These are phyloP conservation scores for Juncus inflexus DNA, from an alignment of 176 grass and related monocot genomes.

Conservation along the genomic window DNA sequence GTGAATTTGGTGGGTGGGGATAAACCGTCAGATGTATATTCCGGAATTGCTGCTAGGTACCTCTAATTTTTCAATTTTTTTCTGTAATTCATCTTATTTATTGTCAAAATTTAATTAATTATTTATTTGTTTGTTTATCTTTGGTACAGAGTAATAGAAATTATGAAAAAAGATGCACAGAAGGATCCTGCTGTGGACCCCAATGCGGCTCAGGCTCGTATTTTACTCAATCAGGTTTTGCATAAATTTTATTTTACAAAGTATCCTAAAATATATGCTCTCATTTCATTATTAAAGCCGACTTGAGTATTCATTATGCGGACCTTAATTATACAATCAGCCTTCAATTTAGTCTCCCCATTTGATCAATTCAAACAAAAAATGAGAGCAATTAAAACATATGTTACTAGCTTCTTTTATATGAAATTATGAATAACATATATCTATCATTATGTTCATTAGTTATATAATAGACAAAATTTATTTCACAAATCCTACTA, in stretches of 20 bases:
- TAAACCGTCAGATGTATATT: constrained; percentile 97
- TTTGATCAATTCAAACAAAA: no score
- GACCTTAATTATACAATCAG: no score
- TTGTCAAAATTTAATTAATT: constrained; percentile 5
- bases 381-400: no score
- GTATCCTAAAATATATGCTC: no score
- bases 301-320: no score
- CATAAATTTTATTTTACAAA: constrained; percentile 9
- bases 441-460: no score
- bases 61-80: constrained; percentile 16
- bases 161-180: constrained; percentile 77
- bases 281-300: no score
- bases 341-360: no score
- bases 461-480: no score
- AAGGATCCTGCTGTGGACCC: constrained; percentile 57
- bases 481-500: no score
- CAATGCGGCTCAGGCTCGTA: constrained; percentile 55
- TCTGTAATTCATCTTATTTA: constrained; percentile 20
- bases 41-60: constrained; percentile 93
- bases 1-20: constrained; percentile 88
- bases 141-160: constrained; percentile 60
- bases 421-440: no score
- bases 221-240: constrained; percentile 72
- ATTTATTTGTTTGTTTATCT: constrained; percentile 2
- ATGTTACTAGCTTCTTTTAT: not conserved